Percentiles rank a stretch among this genome's conserved stretches.
phyloP scores from a whole-genome alignment of 139 green algal genomes.

The Chlorella sp. region DNA sequence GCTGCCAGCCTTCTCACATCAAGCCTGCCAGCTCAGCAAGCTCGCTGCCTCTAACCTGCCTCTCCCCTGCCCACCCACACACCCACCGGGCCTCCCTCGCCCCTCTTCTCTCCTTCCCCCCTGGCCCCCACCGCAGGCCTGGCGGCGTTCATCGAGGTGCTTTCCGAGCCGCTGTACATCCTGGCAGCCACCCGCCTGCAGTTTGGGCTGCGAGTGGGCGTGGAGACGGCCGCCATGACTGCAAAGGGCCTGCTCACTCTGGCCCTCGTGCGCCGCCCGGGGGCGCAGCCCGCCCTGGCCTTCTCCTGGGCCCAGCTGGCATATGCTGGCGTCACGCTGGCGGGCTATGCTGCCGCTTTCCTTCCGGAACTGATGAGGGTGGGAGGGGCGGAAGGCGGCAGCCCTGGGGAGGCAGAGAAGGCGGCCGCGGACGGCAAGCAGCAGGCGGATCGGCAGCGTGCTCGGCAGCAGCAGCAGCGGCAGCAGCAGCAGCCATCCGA shows the following conservation, averaged over 20 bases:
- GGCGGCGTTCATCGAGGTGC: conserved; percentile 75
- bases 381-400: background rate
- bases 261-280: conserved; percentile 47
- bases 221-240: conserved; percentile 68
- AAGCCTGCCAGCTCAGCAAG: background rate
- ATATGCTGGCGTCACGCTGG: conserved; percentile 52
- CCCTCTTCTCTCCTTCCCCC: background rate
- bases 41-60: background rate
- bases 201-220: conserved; percentile 67
- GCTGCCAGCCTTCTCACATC: background rate
- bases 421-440: background rate
- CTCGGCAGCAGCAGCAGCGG: background rate
- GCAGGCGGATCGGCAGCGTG: background rate
- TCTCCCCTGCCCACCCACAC: background rate
- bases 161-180: conserved; percentile 81
- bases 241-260: conserved; percentile 62
- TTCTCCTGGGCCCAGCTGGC: conserved; percentile 73
- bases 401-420: background rate
- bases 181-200: conserved; percentile 65
- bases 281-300: conserved; percentile 47
- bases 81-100: background rate
- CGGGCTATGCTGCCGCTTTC: conserved; percentile 54
- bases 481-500: background rate
- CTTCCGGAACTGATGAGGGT: background rate
- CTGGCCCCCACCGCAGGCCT: conserved; percentile 44